A percentile compares a stretch with the other conserved stretches of the same genome.
These are phyloP conservation scores for Ceratocystis cacaofunesta DNA, from an alignment of 2,329 filamentous ascomycete genomes.

Conservation along the genomic window DNA sequence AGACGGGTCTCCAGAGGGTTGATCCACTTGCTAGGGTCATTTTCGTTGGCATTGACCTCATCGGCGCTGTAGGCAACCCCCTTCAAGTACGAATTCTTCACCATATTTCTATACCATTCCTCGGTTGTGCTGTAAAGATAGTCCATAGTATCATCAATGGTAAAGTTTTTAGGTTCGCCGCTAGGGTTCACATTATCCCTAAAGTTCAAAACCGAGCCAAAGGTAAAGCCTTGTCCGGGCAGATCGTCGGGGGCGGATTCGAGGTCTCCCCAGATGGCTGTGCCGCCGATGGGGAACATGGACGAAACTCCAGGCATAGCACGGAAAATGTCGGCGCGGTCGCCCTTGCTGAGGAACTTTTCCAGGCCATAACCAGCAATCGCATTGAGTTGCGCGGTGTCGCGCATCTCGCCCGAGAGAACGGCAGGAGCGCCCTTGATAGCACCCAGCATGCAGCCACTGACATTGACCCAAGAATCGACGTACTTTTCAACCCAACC, in stretches of 20 bases:
- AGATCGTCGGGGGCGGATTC: slow-evolving; percentile 79
- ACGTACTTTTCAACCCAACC: slow-evolving; percentile 83
- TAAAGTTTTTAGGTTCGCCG: slow-evolving; percentile 58
- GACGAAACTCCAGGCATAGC: slow-evolving; percentile 94
- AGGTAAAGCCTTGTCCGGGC: slow-evolving; percentile 57
- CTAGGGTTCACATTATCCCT: slow-evolving; percentile 49
- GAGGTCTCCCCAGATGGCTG: slow-evolving; percentile 85
- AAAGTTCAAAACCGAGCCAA: slow-evolving; percentile 76
- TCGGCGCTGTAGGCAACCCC: slow-evolving; percentile 67
- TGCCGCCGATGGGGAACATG: slow-evolving; percentile 89
- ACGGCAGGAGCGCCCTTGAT: slow-evolving; percentile 82
- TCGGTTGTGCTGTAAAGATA: slow-evolving; percentile 70
- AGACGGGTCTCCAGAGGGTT: slow-evolving; percentile 85
- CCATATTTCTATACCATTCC: slow-evolving; percentile 66
- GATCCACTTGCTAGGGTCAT: slow-evolving; percentile 72
- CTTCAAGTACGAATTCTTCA: slow-evolving; percentile 66
- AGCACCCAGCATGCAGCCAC: slow-evolving; percentile 92
- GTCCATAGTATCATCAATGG: slow-evolving; percentile 57
- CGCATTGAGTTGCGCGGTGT: slow-evolving; percentile 89
- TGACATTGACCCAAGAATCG: slow-evolving; percentile 96
- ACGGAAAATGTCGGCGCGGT: slow-evolving; percentile 84
- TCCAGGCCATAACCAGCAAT: slow-evolving; percentile 95
- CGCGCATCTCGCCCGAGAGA: slow-evolving; percentile 93
- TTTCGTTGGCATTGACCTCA: slow-evolving; percentile 70
- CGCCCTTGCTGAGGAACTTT: slow-evolving; percentile 81